Percentiles rank a stretch among this genome's conserved stretches.
Conservation (phyloP, 31 red algal species). For the Pterothamnion heteromorphum region DNA sequence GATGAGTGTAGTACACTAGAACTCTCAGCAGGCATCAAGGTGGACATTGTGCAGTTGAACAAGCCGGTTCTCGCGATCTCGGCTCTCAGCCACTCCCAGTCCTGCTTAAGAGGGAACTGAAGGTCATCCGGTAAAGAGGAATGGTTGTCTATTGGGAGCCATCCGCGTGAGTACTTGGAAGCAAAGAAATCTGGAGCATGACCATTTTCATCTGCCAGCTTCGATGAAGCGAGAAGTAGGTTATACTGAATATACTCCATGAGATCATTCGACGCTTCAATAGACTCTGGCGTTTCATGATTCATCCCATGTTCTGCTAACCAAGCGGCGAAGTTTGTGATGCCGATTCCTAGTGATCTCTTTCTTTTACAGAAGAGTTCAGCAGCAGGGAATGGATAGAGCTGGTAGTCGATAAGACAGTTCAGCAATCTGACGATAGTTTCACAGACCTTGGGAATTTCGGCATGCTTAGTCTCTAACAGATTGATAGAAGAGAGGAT, state of each 20-base stretch:
- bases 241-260: conserved; percentile 16
- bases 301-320: conserved; percentile 16
- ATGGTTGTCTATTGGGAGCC: conserved; percentile 11
- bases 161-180: conserved; percentile 9
- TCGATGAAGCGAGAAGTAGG: not conserved
- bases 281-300: not conserved
- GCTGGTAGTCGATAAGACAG: not conserved
- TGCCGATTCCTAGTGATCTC: conserved; percentile 1
- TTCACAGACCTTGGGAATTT: not conserved
- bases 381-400: conserved; percentile 15
- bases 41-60: not conserved
- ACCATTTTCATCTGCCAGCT: conserved; percentile 14
- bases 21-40: conserved; percentile 33
- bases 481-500: conserved; percentile 14
- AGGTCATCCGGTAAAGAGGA: not conserved
- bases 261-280: not conserved
- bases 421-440: not conserved
- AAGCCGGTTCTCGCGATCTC: not conserved
- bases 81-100: conserved; percentile 2
- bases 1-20: not conserved
- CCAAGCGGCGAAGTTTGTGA: not conserved
- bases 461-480: not conserved
- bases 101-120: not conserved
- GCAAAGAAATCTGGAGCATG: not conserved
- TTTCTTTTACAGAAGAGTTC: not conserved